Evolutionary conservation across 169 alveolate genomes (phyloP).

Genomic region (Plasmodium reichenowi): DNA sequence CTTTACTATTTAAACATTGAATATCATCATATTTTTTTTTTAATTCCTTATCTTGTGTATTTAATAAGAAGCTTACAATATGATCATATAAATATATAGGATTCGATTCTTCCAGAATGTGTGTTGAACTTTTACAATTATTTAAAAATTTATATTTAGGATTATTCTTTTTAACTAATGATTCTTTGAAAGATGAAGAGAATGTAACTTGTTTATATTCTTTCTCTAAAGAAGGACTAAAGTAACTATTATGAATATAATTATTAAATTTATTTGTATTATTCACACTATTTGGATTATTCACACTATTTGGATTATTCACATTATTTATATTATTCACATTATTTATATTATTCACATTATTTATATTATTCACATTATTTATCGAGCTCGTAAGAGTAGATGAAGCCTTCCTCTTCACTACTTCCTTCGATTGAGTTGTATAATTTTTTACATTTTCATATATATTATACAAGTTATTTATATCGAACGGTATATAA

Average conservation of each 20-base stretch:
- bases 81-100: constrained; percentile 16
- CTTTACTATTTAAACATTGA: constrained; percentile 15
- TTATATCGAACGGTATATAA: constrained; percentile 38
- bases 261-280: neutral
- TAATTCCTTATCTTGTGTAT: constrained; percentile 27
- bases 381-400: neutral
- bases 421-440: neutral
- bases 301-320: neutral
- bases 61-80: constrained; percentile 11
- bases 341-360: too few relatives aligned
- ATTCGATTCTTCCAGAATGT: constrained; percentile 23
- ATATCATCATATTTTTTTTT: constrained; percentile 51
- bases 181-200: neutral
- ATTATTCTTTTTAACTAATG: neutral
- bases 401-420: neutral
- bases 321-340: neutral
- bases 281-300: neutral
- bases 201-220: neutral
- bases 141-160: neutral
- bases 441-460: constrained; percentile 4
- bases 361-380: neutral
- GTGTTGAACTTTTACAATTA: neutral
- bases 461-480: constrained; percentile 1
- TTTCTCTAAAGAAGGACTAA: neutral
- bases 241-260: neutral